Evolutionary conservation across 805 yeast species (phyloP), one percentile per base, ranked within the genome.

Genomic region (Candida sanyiensis): DNA sequence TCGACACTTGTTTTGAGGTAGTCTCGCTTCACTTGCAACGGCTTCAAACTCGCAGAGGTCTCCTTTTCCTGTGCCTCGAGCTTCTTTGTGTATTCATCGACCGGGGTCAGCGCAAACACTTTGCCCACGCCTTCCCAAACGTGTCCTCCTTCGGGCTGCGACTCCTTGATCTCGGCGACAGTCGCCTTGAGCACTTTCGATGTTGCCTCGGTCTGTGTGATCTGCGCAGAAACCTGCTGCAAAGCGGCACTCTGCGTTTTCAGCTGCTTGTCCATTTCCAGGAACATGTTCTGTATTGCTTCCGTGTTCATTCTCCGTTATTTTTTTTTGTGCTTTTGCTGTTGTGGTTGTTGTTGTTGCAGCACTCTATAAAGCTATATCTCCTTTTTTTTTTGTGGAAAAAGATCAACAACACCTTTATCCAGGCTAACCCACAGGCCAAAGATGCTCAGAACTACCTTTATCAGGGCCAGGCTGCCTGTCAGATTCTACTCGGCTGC

Each of bases 51-150:
- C 13, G 83, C 94, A 38, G 69, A 57, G 43, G 77, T 68, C 12
- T 66, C 73, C 29, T 61, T 58, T 46, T 73, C 74, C 47, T 84
- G 86, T 17, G 60, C 55, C 17, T 64, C 55, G 24, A 86, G 59
- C 37, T 67, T 69, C 10, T 57, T 51, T 33, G 71, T 57, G 59
- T 84, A 83, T 4, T 64, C 60, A 4, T 57, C 50, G 3, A 66
- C 64, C 20, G 67, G 66, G 5, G 68, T 68, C 17, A 54, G 33
- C 8, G 82, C 61, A 56, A 82, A 83, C 22, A 86, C 74, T 59
- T 82, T 83, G 21, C 97, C 97, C 25, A 85, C 74, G 5, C 94
- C 85, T 55, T 84, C 76, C 93, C 95, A 88, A 5, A 88, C 89
- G 7, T 55, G 56, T 8, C 73, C 70, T 16, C 64, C 64, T 8